Conservation (phyloP, 1,284 basidiomycete species). For the Ceratobasidium sp. region DNA sequence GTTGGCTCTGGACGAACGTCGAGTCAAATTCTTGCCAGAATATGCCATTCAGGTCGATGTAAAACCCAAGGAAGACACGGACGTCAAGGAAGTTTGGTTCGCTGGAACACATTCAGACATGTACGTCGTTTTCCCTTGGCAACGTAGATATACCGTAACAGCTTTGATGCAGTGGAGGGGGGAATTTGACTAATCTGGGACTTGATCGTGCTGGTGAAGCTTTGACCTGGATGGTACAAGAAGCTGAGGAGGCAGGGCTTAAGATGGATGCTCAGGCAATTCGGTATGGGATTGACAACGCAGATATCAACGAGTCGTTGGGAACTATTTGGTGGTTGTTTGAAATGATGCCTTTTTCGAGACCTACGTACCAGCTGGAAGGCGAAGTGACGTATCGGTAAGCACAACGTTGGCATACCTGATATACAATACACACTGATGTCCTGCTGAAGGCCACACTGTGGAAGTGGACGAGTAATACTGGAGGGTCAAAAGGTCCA, state of each 20-base stretch:
- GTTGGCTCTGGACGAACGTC: conserved; percentile 58
- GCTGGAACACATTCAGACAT: conserved; percentile 54
- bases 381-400: no score
- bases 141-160: neutral
- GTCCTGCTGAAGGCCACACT: no score
- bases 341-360: conserved; percentile 3
- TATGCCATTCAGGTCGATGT: conserved; percentile 43
- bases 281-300: neutral
- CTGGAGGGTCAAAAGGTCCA: no score
- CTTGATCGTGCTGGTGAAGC: conserved; percentile 38
- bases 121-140: conserved; percentile 46
- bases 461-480: no score
- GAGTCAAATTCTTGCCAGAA: conserved; percentile 59
- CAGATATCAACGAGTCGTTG: neutral
- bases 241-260: conserved; percentile 37
- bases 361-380: neutral
- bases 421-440: no score
- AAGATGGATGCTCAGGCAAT: neutral
- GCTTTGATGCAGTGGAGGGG: conserved; percentile 47
- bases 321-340: neutral
- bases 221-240: conserved; percentile 47
- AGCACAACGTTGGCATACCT: no score
- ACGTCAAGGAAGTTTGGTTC: conserved; percentile 54
- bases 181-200: conserved; percentile 44
- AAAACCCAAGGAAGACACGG: neutral